These are phyloP conservation scores for Tephrocybe sp. DNA, from an alignment of 768 basidiomycete genomes.

Conservation along the genomic window DNA sequence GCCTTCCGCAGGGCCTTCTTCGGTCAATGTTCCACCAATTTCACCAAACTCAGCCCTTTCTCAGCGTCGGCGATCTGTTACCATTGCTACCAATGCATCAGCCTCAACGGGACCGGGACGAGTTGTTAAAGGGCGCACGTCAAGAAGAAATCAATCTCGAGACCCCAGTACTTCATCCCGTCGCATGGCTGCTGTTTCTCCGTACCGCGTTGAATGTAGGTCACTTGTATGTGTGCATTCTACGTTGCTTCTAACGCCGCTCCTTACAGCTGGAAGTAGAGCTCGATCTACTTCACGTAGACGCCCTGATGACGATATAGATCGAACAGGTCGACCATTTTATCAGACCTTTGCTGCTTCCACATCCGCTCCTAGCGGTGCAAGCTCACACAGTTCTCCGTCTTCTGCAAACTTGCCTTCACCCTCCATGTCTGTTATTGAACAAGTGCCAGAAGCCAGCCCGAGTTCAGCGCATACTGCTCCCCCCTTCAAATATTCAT, in stretches of 20 bases:
- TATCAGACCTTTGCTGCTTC: constrained; percentile 60
- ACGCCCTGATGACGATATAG: constrained; percentile 62
- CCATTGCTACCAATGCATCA: constrained; percentile 41
- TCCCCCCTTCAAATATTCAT: constrained; percentile 41
- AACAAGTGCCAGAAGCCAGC: constrained; percentile 50
- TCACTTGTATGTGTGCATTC: constrained; percentile 8
- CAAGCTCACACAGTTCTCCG: constrained; percentile 74
- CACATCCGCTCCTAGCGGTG: constrained; percentile 34
- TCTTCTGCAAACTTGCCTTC: constrained; percentile 72
- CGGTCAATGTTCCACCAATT: constrained; percentile 12
- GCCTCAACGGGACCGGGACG: constrained; percentile 35
- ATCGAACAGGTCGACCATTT: constrained; percentile 40
- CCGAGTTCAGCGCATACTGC: constrained; percentile 45
- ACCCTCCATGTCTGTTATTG: constrained; percentile 53
- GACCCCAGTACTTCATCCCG: constrained; percentile 50
- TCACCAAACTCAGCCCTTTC: constrained; percentile 28
- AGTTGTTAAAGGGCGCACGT: constrained; percentile 46
- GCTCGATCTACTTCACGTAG: constrained; percentile 76
- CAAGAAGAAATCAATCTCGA: constrained; percentile 56
- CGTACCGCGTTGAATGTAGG: constrained; percentile 67
- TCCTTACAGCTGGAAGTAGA: constrained; percentile 49
- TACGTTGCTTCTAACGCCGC: constrained; percentile 11
- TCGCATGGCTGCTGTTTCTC: constrained; percentile 56
- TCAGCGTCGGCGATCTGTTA: constrained; percentile 55
- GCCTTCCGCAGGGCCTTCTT: constrained; percentile 2